phyloP scores from a whole-genome alignment of 257 asterid genomes.

The Fraxinus cuspidata region DNA sequence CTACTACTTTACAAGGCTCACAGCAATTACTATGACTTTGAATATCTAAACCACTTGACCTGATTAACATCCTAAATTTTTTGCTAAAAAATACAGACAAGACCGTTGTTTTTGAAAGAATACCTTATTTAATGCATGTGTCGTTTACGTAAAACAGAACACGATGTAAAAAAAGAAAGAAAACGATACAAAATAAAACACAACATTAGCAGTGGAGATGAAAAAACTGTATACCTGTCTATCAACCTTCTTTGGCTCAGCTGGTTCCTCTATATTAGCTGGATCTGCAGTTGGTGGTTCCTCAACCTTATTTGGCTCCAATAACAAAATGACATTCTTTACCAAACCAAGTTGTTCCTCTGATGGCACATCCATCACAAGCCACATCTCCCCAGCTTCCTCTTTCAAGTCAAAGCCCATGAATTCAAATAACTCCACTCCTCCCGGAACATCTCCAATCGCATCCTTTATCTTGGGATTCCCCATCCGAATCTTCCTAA shows the following conservation, averaged over 20 bases:
- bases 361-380: constrained; percentile 69
- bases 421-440: constrained; percentile 79
- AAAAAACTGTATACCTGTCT: constrained; percentile 64
- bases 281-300: constrained; percentile 39
- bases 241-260: constrained; percentile 58
- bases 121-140: not conserved
- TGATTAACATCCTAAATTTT: not conserved
- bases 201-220: not conserved
- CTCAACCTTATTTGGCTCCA: constrained; percentile 60
- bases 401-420: constrained; percentile 75
- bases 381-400: constrained; percentile 85
- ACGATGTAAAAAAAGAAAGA: not conserved
- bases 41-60: not conserved
- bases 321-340: constrained; percentile 44
- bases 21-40: not conserved
- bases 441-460: constrained; percentile 73
- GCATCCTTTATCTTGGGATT: constrained; percentile 94
- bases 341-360: constrained; percentile 49
- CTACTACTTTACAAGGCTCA: not conserved
- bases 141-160: not conserved
- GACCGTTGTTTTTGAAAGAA: not conserved
- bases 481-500: constrained; percentile 84
- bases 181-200: not conserved
- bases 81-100: not conserved
- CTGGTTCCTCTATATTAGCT: constrained; percentile 46